phyloP scores from a whole-genome alignment of 2,329 filamentous ascomycete genomes.

The Epichloe glyceriae region DNA sequence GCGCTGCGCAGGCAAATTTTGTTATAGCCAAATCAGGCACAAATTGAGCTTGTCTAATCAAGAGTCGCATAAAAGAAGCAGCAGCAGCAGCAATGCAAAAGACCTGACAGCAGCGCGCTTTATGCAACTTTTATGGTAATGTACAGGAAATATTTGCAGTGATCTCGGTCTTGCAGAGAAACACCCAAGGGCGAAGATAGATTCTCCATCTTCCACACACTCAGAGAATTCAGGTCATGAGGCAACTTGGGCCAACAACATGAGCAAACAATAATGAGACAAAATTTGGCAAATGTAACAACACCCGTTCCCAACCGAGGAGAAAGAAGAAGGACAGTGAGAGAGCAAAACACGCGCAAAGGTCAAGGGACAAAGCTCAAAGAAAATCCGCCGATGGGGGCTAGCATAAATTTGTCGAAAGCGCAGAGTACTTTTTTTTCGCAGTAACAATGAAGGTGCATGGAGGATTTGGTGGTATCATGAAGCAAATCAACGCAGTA shows the following conservation, averaged over 20 bases:
- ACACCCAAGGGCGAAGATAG: background rate
- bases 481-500: slow-evolving; percentile 19
- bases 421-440: slow-evolving; percentile 12
- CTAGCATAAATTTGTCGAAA: slow-evolving; percentile 1
- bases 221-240: slow-evolving; percentile 5
- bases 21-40: slow-evolving; percentile 18
- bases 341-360: no score
- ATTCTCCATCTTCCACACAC: slow-evolving; percentile 1
- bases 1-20: slow-evolving; percentile 16
- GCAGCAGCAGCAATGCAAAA: slow-evolving; percentile 17
- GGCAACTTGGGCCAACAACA: slow-evolving; percentile 3
- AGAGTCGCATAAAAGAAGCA: slow-evolving; percentile 20
- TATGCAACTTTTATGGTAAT: slow-evolving; percentile 37
- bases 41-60: slow-evolving; percentile 23
- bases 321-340: background rate
- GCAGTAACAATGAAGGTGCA: slow-evolving; percentile 3
- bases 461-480: slow-evolving; percentile 24
- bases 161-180: slow-evolving; percentile 4
- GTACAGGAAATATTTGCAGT: slow-evolving; percentile 31
- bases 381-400: background rate
- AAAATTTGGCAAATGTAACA: slow-evolving; percentile 2
- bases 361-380: background rate
- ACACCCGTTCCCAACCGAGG: slow-evolving; percentile 1
- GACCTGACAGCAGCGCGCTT: slow-evolving; percentile 27
- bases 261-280: background rate